Conservation (phyloP, 345 rosid genomes). For the Crucihimalaya himalaica region DNA sequence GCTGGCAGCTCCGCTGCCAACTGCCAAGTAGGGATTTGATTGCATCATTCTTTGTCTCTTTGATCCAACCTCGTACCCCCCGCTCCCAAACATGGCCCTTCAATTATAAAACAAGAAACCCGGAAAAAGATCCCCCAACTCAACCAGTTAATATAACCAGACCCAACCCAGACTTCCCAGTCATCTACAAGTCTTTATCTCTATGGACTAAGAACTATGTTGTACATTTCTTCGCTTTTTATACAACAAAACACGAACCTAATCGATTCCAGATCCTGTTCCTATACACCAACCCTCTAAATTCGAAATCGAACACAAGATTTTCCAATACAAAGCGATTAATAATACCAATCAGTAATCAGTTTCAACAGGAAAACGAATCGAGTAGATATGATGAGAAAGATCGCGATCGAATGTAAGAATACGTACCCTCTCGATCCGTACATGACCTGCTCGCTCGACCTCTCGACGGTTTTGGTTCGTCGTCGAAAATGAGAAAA, state of each 20-base stretch:
- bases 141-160: slow-evolving; percentile 90
- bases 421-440: slow-evolving; percentile 56
- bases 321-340: neutral
- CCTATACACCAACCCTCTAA: neutral
- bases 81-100: slow-evolving; percentile 99
- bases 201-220: too few species aligned
- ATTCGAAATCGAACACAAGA: neutral
- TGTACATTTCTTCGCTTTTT: too few species aligned
- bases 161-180: slow-evolving; percentile 67
- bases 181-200: neutral
- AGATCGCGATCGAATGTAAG: neutral
- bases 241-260: neutral
- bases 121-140: slow-evolving; percentile 78
- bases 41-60: slow-evolving; percentile 99
- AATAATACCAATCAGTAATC: neutral
- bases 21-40: slow-evolving; percentile 99
- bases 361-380: neutral
- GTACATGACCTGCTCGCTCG: slow-evolving; percentile 45
- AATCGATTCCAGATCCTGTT: neutral
- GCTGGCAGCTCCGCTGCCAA: slow-evolving; percentile 65
- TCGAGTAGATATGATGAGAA: neutral
- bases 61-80: slow-evolving; percentile 99
- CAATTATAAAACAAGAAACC: slow-evolving; percentile 62
- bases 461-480: neutral
- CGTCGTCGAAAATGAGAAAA: neutral